Percentiles rank a stretch among this genome's conserved stretches.
phyloP scores from a whole-genome alignment of 768 basidiomycete species.

The Dacryopinax spathularia region DNA sequence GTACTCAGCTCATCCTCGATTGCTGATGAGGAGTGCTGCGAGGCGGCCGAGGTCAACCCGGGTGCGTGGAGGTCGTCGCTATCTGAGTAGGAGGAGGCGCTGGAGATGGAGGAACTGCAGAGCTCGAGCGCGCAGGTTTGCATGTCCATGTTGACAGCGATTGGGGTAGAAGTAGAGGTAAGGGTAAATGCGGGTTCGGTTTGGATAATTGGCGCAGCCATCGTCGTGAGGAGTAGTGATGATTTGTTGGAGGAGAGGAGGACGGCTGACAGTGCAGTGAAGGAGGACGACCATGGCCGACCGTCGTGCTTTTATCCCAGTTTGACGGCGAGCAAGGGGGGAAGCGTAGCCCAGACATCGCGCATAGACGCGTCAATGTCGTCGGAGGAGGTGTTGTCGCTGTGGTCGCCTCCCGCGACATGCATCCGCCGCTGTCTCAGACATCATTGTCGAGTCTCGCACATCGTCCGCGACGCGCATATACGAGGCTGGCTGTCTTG shows the following conservation, averaged over 20 bases:
- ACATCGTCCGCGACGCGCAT: background rate
- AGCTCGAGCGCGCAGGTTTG: background rate
- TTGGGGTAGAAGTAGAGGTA: background rate
- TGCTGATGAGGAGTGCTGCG: background rate
- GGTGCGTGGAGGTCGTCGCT: background rate
- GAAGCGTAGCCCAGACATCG: background rate
- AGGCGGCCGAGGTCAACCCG: constrained; percentile 1
- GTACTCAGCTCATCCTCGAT: background rate
- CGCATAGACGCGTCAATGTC: background rate
- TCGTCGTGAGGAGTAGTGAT: background rate
- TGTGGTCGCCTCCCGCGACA: background rate
- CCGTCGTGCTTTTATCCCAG: background rate
- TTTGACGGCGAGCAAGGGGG: background rate
- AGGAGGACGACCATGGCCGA: background rate
- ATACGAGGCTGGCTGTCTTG: too few relatives aligned
- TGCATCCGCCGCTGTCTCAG: background rate
- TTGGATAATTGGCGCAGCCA: constrained; percentile 1
- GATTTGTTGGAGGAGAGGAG: background rate
- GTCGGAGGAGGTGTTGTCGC: too few relatives aligned
- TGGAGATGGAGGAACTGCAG: background rate
- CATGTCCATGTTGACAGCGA: too few relatives aligned
- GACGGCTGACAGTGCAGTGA: background rate
- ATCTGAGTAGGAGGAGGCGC: background rate
- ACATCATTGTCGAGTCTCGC: background rate
- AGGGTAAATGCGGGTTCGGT: too few relatives aligned